Evolutionary conservation across 495 filamentous ascomycete species (phyloP), one percentile per base, ranked within the genome.

Genomic region (Aspergillus sparsus): DNA sequence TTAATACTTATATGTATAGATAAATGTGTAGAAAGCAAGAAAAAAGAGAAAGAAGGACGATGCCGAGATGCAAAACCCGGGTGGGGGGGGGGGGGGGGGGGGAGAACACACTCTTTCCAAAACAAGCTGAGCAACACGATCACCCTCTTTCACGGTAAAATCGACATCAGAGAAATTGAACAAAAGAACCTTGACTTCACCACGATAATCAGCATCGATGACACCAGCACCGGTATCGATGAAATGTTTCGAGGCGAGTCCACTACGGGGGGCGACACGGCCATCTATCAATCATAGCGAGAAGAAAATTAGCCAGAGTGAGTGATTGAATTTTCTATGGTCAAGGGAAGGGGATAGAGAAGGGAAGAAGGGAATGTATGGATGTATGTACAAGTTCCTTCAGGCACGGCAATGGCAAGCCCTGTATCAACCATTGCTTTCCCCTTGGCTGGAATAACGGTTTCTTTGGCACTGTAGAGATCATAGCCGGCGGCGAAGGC

Each of bases 201-300:
- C 94, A 27, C 94, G 85, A 80, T 98, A 98, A 72, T 98, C 94
- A 7, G 93, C 91, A 77, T 98, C 94, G 69, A 98, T 96, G 53
- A 98, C 94, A 35, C 94, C 94, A 3, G 94, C 94, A 57, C 93
- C 91, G 2, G 88, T 90, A 72, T 97, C 91, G 71, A 98, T 97
- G 78, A 90, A 91, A 77, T 96, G 85, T 76, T 97, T 97, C 45
- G 87, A 81, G 5, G 93, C 93, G 57, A 98, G 87, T 39, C 94
- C 94, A 49, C 89, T 93, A 52, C 94, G 88, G 33, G 94, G 94
- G 11, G 94, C 94, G 51, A 98, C 83, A 39, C 94, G 87, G 58
- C 93, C 94, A 74, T 98, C 92, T 92, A 62, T 39, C 10, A 8
- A 7, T 46, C 42, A 13, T 1, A 27, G 21, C 21, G 21, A 27